Evolutionary conservation across 2,329 filamentous ascomycete genomes (phyloP).

Genomic region (Tympanopsis confertula): DNA sequence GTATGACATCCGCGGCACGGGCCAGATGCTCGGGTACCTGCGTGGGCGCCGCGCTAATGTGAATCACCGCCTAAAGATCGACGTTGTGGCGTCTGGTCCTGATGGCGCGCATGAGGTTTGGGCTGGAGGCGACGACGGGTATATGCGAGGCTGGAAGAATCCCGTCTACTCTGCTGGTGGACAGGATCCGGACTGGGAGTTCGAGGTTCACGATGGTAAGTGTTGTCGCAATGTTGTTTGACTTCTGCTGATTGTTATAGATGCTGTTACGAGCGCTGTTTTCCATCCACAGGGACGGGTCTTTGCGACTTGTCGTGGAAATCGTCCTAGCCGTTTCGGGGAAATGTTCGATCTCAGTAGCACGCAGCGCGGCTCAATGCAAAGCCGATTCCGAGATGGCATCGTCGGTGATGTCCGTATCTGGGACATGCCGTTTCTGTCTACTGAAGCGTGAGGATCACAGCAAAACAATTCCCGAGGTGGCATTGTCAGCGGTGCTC

Average conservation of each 20-base stretch:
- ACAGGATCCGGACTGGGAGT: constrained; percentile 25
- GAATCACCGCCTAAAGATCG: neutral
- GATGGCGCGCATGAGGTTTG: constrained; percentile 37
- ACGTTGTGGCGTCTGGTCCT: constrained; percentile 10
- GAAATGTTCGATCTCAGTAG: no score
- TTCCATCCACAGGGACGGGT: neutral
- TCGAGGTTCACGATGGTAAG: constrained; percentile 30
- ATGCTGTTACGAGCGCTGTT: neutral
- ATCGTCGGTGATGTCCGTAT: no score
- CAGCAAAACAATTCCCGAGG: no score
- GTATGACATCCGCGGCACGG: constrained; percentile 45
- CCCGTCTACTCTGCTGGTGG: constrained; percentile 25
- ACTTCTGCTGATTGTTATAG: constrained; percentile 16
- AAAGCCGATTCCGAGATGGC: no score
- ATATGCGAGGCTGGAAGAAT: constrained; percentile 34
- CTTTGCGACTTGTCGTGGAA: no score
- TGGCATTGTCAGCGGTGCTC: no score
- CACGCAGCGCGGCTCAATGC: no score
- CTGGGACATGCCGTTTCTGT: no score
- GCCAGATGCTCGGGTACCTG: constrained; percentile 35
- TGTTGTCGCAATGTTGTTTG: constrained; percentile 36
- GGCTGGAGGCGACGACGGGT: constrained; percentile 45
- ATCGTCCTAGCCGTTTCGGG: no score
- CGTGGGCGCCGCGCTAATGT: neutral
- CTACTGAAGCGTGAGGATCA: no score